Base-by-base conservation (phyloP, 2,329 filamentous ascomycete genomes). In the Teratosphaeria zuluensis region DNA sequence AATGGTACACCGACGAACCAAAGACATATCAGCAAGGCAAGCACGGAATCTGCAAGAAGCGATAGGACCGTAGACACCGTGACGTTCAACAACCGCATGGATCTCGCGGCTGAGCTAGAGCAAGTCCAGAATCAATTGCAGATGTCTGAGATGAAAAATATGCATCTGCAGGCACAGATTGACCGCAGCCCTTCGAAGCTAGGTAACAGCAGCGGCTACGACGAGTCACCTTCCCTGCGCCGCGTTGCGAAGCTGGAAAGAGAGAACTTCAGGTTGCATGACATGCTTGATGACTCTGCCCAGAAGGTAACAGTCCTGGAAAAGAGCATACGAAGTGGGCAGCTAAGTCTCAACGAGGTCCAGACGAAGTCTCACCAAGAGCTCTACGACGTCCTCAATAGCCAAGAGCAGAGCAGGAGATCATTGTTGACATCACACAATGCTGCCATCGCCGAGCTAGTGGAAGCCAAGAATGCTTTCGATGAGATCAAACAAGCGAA, bases 311-410 rank as follows among this genome's bases (percentile, higher is more conserved):
- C 92, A 6, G 84, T 87, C 0, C 76, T 97, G 24, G 94, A 97
- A 74, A 88, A 89, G 71, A 91, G 86, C 61, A 87, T 97, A 59
- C 88, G 87, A 59, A 89, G 87, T 38, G 94, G 92, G 12, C 89
- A 96, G 72, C 79, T 97, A 4, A 94, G 90, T 0, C 79, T 96
- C 51, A 88, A 91, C 54, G 92, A 97, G 72, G 84, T 97, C 53
- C 92, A 96, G 73, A 88, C 92, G 1, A 92, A 89, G 71, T 95
- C 91, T 5, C 91, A 97, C 66, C 92, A 96, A 70, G 94, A 97
- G 73, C 84, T 97, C 19, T 88, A 95, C 63, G 91, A 96, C 63
- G 81, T 96, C 46, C 86, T 97, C 70, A 95, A 91, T 72, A 92
- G 87, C 61, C 94, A 97, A 72, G 92, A 97, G 72, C 87, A 95